Evolutionary conservation across 371 early-diverging fungal species (phyloP), one percentile per base, ranked within the genome.

Genomic region (Basidiobolus meristosporus): DNA sequence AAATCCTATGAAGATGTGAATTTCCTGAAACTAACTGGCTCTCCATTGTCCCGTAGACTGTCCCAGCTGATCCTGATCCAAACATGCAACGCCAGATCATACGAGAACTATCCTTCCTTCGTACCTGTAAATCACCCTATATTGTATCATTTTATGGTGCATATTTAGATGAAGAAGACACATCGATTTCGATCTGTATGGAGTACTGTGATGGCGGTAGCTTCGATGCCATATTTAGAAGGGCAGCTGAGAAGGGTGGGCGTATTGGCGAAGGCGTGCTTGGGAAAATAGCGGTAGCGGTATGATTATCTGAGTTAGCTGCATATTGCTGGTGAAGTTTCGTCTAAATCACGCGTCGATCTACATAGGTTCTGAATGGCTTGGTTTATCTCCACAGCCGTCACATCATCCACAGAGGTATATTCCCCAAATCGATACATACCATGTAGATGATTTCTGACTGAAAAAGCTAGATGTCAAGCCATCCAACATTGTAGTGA

Each of bases 101-200:
- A 37, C 79, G 92, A 28, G 98, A 97, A 55, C 65, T 96, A 29
- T 65, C 77, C 35, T 78, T 90, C 36, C 57, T 96, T 45, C 75
- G 80, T 38, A 73, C 73, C 34, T 97, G 96, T 60, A 65, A 84
- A 47, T 84, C 84, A 14, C 82, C 82, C 7, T 81, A 85, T 54
- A 92, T 96, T 43, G 91, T 97, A 0, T 72, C 81, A 11, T 96
- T 81, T 53, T 91, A 77, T 51, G 98, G 98, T 33, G 90, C 92
- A 0, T 93, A 77, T 55, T 60, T 82, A 38, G 84, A 89, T 30
- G 88, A 85, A 38, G 81, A 82, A 16, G n/a, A n/a, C n/a, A n/a
- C n/a, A n/a, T 67, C 74, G 7, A 68, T 97, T n/a, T 78, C 82
- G 9, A 77, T 97, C 33, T 91, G 90, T 63, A 90, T 95, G 86